Evolutionary conservation across 2,329 filamentous ascomycete genomes (phyloP).

Genomic region (Pleomassaria siparia): DNA sequence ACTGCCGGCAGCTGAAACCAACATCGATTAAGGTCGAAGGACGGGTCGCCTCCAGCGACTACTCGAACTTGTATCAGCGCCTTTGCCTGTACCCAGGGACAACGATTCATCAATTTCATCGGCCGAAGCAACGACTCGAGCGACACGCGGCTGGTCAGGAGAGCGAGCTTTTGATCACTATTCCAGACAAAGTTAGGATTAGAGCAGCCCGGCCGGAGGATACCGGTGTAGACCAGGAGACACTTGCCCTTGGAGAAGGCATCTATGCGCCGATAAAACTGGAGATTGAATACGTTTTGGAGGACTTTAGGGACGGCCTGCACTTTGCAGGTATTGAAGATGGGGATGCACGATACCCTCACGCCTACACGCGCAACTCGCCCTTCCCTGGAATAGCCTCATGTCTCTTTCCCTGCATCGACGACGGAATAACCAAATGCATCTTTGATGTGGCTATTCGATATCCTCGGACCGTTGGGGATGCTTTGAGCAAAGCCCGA

Average conservation of each 20-base stretch:
- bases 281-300: slow-evolving; percentile 75
- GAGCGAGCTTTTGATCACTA: slow-evolving; percentile 59
- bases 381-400: slow-evolving; percentile 76
- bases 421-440: slow-evolving; percentile 78
- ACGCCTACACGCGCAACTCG: slow-evolving; percentile 85
- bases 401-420: slow-evolving; percentile 90
- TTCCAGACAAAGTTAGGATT: slow-evolving; percentile 64
- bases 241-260: slow-evolving; percentile 20
- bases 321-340: slow-evolving; percentile 88
- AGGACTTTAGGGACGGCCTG: slow-evolving; percentile 77
- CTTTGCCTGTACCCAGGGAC: slow-evolving; percentile 63
- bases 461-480: slow-evolving; percentile 82
- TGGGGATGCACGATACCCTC: slow-evolving; percentile 80
- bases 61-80: slow-evolving; percentile 67
- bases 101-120: slow-evolving; percentile 74
- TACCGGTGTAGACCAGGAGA: slow-evolving; percentile 33
- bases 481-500: slow-evolving; percentile 57
- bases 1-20: slow-evolving; percentile 64
- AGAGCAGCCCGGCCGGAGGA: slow-evolving; percentile 60
- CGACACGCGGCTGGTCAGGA: slow-evolving; percentile 55
- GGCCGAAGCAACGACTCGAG: slow-evolving; percentile 69
- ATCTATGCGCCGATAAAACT: slow-evolving; percentile 63
- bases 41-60: slow-evolving; percentile 40
- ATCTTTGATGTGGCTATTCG: slow-evolving; percentile 88
- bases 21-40: slow-evolving; percentile 53